Conservation (phyloP, 2,329 filamentous ascomycete species). For the Fusarium burgessii region DNA sequence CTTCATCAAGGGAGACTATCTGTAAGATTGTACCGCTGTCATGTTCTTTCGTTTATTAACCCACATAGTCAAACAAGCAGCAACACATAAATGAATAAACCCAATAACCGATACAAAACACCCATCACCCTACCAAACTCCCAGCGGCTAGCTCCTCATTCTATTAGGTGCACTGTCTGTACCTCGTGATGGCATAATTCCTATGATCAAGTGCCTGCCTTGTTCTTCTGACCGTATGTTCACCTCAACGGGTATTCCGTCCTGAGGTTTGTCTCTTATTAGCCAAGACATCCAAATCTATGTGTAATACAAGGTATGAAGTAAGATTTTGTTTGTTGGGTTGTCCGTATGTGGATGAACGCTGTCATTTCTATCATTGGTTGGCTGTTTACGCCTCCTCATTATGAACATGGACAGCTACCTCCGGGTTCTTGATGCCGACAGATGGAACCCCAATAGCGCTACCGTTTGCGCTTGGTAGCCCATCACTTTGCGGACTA, state of each 20-base stretch:
- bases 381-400: constrained; percentile 47
- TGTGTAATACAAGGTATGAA: constrained; percentile 36
- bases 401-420: constrained; percentile 46
- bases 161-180: constrained; percentile 27
- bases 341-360: background rate
- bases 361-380: background rate
- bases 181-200: constrained; percentile 37
- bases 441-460: constrained; percentile 57
- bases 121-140: constrained; percentile 15
- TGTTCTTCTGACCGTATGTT: constrained; percentile 22
- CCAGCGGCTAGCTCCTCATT: background rate
- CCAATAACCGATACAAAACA: constrained; percentile 26
- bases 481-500: constrained; percentile 74
- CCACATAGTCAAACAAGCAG: background rate
- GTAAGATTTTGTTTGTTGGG: background rate
- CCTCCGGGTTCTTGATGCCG: constrained; percentile 43
- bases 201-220: constrained; percentile 34
- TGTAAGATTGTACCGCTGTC: background rate
- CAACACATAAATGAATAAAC: background rate
- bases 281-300: constrained; percentile 17
- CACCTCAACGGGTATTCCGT: constrained; percentile 8
- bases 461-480: constrained; percentile 72
- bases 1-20: background rate
- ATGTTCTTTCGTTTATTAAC: background rate
- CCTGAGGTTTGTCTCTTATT: constrained; percentile 6